phyloP scores from a whole-genome alignment of 176 grass and related monocot genomes.

The Juncus effusus region DNA sequence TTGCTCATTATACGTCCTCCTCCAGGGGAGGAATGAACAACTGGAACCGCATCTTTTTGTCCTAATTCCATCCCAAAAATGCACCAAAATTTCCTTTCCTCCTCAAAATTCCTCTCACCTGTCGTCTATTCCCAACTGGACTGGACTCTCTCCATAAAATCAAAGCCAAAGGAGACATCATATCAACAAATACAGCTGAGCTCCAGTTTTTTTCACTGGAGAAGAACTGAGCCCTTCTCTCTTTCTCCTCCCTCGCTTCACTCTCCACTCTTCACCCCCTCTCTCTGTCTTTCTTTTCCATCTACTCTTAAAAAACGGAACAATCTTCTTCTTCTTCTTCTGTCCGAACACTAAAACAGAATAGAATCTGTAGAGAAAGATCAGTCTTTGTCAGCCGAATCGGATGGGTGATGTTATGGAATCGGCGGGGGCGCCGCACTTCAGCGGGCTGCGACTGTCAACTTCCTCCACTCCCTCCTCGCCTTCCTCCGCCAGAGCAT shows the following conservation, averaged over 20 bases:
- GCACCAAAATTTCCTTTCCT: not conserved
- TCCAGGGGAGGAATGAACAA: not conserved
- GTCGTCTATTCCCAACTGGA: not conserved
- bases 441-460: slow-evolving; percentile 81
- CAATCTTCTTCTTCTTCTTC: too few relatives aligned
- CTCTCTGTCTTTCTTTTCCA: not conserved
- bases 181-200: too few relatives aligned
- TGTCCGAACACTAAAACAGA: not conserved
- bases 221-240: slow-evolving; percentile 3
- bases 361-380: slow-evolving; percentile 17
- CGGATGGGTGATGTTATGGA: slow-evolving; percentile 78
- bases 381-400: slow-evolving; percentile 27
- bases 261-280: not conserved
- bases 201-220: not conserved
- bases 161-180: too few relatives aligned
- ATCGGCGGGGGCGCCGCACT: slow-evolving; percentile 69
- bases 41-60: not conserved
- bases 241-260: not conserved
- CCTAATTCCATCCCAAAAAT: not conserved
- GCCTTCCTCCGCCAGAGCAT: slow-evolving; percentile 53
- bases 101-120: too few relatives aligned
- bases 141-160: too few relatives aligned
- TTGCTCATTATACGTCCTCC: not conserved
- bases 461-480: slow-evolving; percentile 57
- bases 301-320: too few relatives aligned